Base-by-base conservation (phyloP, 2,329 filamentous ascomycete species). In the Colletotrichum theobromicola region DNA sequence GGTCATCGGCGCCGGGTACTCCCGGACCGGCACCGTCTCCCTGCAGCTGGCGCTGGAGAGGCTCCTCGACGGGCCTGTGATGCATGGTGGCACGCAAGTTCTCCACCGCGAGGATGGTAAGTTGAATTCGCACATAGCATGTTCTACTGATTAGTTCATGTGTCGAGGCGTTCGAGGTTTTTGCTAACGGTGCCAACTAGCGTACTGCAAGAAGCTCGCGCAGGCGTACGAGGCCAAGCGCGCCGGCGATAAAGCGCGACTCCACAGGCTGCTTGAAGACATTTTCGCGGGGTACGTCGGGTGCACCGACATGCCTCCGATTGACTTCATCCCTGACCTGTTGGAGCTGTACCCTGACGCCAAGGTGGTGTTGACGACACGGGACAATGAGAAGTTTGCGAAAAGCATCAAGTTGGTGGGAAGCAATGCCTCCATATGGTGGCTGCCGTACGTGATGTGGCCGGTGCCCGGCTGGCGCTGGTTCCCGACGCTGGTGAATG, bases 1-100 rank as follows among this genome's bases (percentile, higher is more conserved):
- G 76, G 85, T 87, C 70, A 87, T 87, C 70, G 84, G 83, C 26
- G 85, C 84, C 7, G 83, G 84, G 58, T 84, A 83, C 74, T 82
- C 87, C 16, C 83, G 88, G 77, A 89, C 88, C 2, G 88, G 88
- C 16, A 89, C 87, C 1, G 82, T 88, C 12, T 88, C 88, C 28
- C 87, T 89, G 81, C 85, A 85, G 37, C 77, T 84, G 50, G 88
- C 88, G 2, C 80, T 90, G 10, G 83, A 82, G 73, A 86, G 84
- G 70, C 82, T 90, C 5, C 84, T 89, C 7, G 78, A 86, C 46
- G 87, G 86, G 0, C 88, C 88, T 4, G 84, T 87, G 57, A 85
- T 87, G 77, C 88, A 90, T 75, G 86, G 87, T 64, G 88, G 88
- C 28, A 88, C 81, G 2, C 82, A 83, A 55, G 75, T 84, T 7